Base-by-base conservation (phyloP, 73 alveolate species). In the Paramecium biaurelia region DNA sequence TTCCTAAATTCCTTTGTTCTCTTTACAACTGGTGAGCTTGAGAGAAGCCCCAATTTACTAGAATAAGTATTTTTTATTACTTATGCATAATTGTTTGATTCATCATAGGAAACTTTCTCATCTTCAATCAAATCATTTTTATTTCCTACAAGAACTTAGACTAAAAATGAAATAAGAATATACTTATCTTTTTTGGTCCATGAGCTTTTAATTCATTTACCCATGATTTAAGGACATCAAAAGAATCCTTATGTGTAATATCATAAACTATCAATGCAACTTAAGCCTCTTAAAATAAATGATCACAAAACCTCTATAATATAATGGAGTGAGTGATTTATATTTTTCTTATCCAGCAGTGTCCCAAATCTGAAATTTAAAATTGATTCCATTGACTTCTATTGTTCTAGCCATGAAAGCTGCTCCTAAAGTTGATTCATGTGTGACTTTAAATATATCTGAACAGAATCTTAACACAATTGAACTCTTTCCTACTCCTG, bases 261-360 rank as follows among this genome's bases (percentile, higher is more conserved):
- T 95, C 98, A 92, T 87, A 95, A 7, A 95, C 96, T 12, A 92
- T 79, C 23, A 95, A 63, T 5, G 95, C 95, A 5, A 95, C 98
- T 21, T 94, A 58, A 8, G 98, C 95, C 68, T 93, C 96, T 63
- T 26, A 26, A 63, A 30, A 14, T 53, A 53, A 4, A 32, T 63
- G 28, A 30, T 26, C 10, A 30, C 28, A 30, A 63, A 14, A 63
- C 84, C 84, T 67, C 97, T 94, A 58, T 85, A 95, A 63, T 95
- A 93, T 20, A 79, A 37, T 7, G 95, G 85, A 7, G 94, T 59
- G 34, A 95, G 57, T 47, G 97, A 86, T 76, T 92, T 95, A 68
- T 85, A 93, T 70, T 92, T 93, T 70, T 93, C 96, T 42, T 93
- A 57, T 12, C 96, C 96, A 32, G 94, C 96, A 43, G 96, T 93